These are phyloP conservation scores for Sonneratia alba DNA, from an alignment of 345 rosid genomes.

Conservation along the genomic window DNA sequence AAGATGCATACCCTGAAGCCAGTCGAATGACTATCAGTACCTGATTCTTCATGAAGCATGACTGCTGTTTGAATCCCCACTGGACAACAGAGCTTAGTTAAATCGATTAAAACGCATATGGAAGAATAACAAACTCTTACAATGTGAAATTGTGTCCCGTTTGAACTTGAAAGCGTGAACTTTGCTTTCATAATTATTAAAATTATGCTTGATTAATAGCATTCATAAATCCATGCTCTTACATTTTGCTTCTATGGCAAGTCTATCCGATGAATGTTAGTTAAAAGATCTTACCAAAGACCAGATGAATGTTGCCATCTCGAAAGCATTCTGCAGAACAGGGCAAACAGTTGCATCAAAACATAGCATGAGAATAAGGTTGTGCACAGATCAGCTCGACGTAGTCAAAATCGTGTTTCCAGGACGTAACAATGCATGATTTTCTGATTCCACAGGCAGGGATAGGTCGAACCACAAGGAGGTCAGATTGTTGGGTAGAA, in stretches of 20 bases:
- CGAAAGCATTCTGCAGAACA: constrained; percentile 80
- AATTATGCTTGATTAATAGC: too few relatives aligned
- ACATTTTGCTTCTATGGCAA: not conserved
- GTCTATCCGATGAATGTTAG: not conserved
- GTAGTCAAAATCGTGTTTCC: too few relatives aligned
- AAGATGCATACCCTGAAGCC: constrained; percentile 53
- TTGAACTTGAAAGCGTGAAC: not conserved
- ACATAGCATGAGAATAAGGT: not conserved
- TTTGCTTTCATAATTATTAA: not conserved
- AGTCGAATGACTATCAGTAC: constrained; percentile 55
- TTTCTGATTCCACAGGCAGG: too few relatives aligned
- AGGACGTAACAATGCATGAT: too few relatives aligned
- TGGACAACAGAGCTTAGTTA: constrained; percentile 14
- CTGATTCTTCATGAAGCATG: constrained; percentile 91
- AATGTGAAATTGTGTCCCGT: not conserved
- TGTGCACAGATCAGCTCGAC: too few relatives aligned
- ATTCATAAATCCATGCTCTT: not conserved
- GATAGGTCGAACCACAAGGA: too few relatives aligned
- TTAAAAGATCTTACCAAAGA: constrained; percentile 50
- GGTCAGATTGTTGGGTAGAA: too few relatives aligned
- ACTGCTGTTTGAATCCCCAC: constrained; percentile 79
- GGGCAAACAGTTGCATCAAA: not conserved
- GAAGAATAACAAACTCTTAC: not conserved
- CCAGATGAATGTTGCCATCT: constrained; percentile 97
- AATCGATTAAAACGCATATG: not conserved